Base-by-base conservation (phyloP, 768 basidiomycete genomes). In the Agrocybe praecox region DNA sequence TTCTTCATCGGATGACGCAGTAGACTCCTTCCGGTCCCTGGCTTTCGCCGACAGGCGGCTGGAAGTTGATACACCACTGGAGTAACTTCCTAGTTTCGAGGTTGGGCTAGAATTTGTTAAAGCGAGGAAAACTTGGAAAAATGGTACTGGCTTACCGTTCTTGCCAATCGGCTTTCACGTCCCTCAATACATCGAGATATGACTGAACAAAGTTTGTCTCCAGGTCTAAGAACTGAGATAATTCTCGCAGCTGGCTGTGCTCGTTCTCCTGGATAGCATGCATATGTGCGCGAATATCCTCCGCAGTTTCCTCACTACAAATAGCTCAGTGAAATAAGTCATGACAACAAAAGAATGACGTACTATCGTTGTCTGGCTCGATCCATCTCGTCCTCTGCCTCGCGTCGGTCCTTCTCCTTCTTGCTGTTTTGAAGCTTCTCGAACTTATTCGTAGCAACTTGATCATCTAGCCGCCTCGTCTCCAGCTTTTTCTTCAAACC, bases 201-300 rank as follows among this genome's bases (percentile, higher is more conserved):
- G 89, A 82, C 58, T 83, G 81, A 17, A 87, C 87, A 63, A 87
- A 96, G 49, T 85, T 85, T 46, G 89, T 71, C 62, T 96, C 88
- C 11, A 84, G 72, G 48, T 94, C 87, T 32, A 97, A 74, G 65
- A 96, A 83, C 5, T 74, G 70, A 2, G 84, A 83, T 29, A 97
- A 76, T 40, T 90, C 92, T 32, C 81, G 83, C 6, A 90, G 75
- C 62, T 94, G 90, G 24, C 77, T 73, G 23, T 83, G 76, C 65
- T 96, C 94, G 50, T 87, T 86, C 59, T 92, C 88, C 66, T 93
- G 90, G 47, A 97, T 89, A 0, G 79, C 80, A 49, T 84, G 81
- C 80, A 96, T 92, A 34, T 90, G 84, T 2, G 80, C 80, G n/a
- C 86, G 88, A 0, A 96, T 83, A 59, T 96, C 92, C 66, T 94